phyloP scores from a whole-genome alignment of 495 filamentous ascomycete genomes.

The Emericellopsis terricola region DNA sequence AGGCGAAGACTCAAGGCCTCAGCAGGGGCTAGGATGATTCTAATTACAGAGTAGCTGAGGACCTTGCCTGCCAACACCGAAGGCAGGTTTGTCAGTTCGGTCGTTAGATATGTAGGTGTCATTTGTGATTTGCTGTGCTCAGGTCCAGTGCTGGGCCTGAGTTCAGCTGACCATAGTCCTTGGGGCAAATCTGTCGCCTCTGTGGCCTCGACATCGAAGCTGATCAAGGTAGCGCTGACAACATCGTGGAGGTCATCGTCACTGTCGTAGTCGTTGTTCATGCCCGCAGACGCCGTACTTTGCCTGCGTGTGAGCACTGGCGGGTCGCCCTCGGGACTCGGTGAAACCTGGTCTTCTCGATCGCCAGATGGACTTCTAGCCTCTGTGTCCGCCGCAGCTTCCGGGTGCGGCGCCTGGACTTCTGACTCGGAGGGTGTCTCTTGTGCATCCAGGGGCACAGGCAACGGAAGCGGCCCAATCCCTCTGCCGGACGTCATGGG shows the following conservation, averaged over 20 bases:
- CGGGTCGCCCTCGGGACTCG: no score
- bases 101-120: constrained; percentile 18
- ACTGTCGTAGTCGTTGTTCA: constrained; percentile 19
- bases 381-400: no score
- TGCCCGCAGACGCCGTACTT: constrained; percentile 12
- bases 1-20: constrained; percentile 10
- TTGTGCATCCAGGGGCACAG: no score
- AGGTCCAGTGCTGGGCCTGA: constrained; percentile 23
- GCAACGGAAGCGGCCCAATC: no score
- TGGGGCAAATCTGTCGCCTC: constrained; percentile 20
- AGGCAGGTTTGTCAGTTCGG: constrained; percentile 15
- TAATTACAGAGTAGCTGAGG: constrained; percentile 9
- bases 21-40: constrained; percentile 12
- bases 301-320: constrained; percentile 5
- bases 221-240: constrained; percentile 32
- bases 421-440: no score
- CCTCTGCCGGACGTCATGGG: not conserved
- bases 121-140: constrained; percentile 8
- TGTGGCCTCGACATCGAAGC: constrained; percentile 35
- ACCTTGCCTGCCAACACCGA: constrained; percentile 11
- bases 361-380: no score
- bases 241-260: constrained; percentile 32
- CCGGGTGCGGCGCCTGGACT: no score
- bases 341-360: no score
- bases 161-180: constrained; percentile 37